phyloP scores from a whole-genome alignment of 805 yeast species.

The Metschnikowia chrysomelidarum region DNA sequence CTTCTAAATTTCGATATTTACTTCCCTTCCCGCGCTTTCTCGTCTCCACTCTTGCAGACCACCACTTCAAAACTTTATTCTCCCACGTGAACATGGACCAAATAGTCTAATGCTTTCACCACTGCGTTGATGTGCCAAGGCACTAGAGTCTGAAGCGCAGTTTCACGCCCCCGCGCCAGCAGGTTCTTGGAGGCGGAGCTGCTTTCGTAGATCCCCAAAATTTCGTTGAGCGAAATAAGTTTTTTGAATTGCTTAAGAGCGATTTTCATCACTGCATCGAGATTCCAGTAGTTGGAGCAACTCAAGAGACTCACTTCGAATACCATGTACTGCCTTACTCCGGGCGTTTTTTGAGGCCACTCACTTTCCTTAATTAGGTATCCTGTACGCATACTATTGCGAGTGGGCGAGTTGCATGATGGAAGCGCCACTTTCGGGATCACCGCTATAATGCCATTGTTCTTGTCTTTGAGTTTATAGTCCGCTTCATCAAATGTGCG shows the following conservation, averaged over 20 bases:
- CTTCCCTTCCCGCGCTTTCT: too few relatives aligned
- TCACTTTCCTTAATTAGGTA: conserved; percentile 49
- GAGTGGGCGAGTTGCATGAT: conserved; percentile 64
- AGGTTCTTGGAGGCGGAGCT: conserved; percentile 2
- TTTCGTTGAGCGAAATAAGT: conserved; percentile 43
- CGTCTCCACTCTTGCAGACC: too few relatives aligned
- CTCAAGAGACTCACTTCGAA: conserved; percentile 69
- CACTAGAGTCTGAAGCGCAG: conserved; percentile 32
- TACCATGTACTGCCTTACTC: conserved; percentile 25
- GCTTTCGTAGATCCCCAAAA: conserved; percentile 29
- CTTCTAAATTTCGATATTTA: too few relatives aligned
- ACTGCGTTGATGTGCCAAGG: conserved; percentile 81
- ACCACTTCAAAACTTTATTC: conserved; percentile 2
- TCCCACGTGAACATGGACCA: conserved; percentile 56
- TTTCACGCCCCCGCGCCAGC: conserved; percentile 7
- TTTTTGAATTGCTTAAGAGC: conserved; percentile 62
- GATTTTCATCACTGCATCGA: conserved; percentile 51
- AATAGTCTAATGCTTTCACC: conserved; percentile 52
- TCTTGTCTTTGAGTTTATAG: conserved; percentile 44
- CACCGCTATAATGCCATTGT: conserved; percentile 53
- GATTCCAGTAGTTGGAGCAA: conserved; percentile 66
- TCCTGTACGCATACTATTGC: conserved; percentile 71
- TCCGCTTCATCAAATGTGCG: conserved; percentile 20
- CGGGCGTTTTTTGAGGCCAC: conserved; percentile 5
- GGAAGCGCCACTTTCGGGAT: conserved; percentile 62